These are phyloP conservation scores for Cicer chorassanicum DNA, from an alignment of 306 rosid species.

Conservation along the genomic window DNA sequence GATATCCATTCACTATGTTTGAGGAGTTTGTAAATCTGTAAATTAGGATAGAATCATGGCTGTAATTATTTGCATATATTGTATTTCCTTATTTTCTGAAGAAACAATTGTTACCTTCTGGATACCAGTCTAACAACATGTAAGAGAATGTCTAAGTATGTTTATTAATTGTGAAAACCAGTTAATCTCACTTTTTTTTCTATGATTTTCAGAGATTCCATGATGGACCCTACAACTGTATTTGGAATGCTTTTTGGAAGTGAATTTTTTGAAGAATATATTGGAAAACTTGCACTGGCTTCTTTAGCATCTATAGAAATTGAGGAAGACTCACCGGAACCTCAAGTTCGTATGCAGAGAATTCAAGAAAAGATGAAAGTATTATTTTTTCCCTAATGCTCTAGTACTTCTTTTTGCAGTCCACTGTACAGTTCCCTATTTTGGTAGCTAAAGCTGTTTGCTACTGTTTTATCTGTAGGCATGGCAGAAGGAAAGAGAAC, in stretches of 20 bases:
- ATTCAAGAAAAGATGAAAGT: conserved; percentile 79
- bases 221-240: conserved; percentile 90
- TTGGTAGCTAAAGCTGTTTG: conserved; percentile 41
- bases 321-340: conserved; percentile 62
- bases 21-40: too few relatives aligned
- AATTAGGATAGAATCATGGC: too few relatives aligned
- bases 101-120: neutral
- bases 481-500: conserved; percentile 84
- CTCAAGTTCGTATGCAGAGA: conserved; percentile 60
- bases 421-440: neutral
- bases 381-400: conserved; percentile 25
- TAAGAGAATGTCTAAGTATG: neutral
- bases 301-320: conserved; percentile 66
- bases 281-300: conserved; percentile 88
- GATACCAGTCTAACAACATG: conserved; percentile 1
- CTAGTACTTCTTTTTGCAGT: neutral
- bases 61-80: too few relatives aligned
- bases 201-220: conserved; percentile 63
- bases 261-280: conserved; percentile 82
- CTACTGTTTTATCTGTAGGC: conserved; percentile 51
- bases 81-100: neutral
- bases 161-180: conserved; percentile 23
- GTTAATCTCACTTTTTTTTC: neutral
- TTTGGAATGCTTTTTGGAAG: conserved; percentile 99
- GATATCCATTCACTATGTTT: too few relatives aligned